phyloP scores from a whole-genome alignment of 2,329 filamentous ascomycete species.

The Colletotrichum magnum region DNA sequence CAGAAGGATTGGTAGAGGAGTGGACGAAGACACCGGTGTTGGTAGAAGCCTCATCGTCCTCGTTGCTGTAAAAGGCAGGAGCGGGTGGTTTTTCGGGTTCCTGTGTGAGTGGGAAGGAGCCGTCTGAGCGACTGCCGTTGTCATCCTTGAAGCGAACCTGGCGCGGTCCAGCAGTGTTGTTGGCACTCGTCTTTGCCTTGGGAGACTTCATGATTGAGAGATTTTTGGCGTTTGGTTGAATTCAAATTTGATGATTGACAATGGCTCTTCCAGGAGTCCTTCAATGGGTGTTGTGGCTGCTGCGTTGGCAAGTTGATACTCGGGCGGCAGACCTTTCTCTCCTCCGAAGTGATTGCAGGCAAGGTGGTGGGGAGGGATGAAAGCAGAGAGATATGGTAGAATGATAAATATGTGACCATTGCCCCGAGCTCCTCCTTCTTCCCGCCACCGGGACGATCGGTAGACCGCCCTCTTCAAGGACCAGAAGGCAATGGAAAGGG shows the following conservation, averaged over 20 bases:
- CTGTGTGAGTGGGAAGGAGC: slow-evolving; percentile 25
- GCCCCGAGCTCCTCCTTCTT: no score
- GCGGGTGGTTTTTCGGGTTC: slow-evolving; percentile 17
- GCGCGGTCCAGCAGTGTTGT: slow-evolving; percentile 28
- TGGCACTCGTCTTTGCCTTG: slow-evolving; percentile 30
- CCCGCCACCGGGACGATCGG: no score
- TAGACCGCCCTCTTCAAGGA: no score
- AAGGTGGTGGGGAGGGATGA: no score
- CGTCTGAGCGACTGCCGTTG: background rate
- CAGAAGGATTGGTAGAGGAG: slow-evolving; percentile 35
- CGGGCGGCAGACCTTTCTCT: no score
- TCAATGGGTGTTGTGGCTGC: background rate
- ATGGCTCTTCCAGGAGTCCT: background rate
- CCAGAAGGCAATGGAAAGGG: background rate
- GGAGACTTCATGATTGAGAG: slow-evolving; percentile 34
- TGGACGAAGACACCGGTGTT: slow-evolving; percentile 27
- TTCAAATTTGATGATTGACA: background rate
- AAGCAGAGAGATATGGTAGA: no score
- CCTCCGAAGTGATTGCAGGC: no score
- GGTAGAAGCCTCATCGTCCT: slow-evolving; percentile 6
- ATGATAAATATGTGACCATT: no score
- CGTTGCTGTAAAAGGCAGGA: slow-evolving; percentile 20
- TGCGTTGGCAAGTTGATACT: no score
- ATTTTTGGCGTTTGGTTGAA: background rate
- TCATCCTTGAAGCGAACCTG: slow-evolving; percentile 32